These are phyloP conservation scores for Narthecium ossifragum DNA, from an alignment of 106 monocot species.

Conservation along the genomic window DNA sequence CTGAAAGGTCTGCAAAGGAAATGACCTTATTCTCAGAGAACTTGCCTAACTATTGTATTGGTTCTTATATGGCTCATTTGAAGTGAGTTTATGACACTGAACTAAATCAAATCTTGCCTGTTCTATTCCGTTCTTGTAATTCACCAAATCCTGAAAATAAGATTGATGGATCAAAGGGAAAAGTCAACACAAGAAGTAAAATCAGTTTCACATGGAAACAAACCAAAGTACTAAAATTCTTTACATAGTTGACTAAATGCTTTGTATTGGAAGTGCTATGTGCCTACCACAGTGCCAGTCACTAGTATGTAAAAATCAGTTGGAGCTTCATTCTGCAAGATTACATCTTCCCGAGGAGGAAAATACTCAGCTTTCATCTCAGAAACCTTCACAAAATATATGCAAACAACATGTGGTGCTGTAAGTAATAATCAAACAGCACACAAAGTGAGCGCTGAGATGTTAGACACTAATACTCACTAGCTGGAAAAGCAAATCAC, in stretches of 20 bases:
- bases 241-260: too few relatives aligned
- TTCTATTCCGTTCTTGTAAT: conserved; percentile 1
- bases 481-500: conserved; percentile 28
- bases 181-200: too few relatives aligned
- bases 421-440: too few relatives aligned
- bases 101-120: conserved; percentile 9
- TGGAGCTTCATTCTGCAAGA: conserved; percentile 31
- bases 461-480: not conserved
- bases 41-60: too few relatives aligned
- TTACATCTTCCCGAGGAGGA: conserved; percentile 26
- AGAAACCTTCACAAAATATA: conserved; percentile 19
- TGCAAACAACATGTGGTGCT: too few relatives aligned
- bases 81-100: not conserved
- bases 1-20: too few relatives aligned
- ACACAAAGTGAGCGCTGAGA: too few relatives aligned
- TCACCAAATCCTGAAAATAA: conserved; percentile 13
- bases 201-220: too few relatives aligned
- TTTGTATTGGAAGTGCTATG: too few relatives aligned
- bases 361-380: conserved; percentile 35
- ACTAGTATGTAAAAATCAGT: conserved; percentile 21
- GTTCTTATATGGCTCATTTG: too few relatives aligned
- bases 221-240: too few relatives aligned
- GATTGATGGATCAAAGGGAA: not conserved
- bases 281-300: conserved; percentile 19
- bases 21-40: not conserved